A percentile compares a stretch with the other conserved stretches of the same genome.
These are phyloP conservation scores for Gossypium davidsonii DNA, from an alignment of 441 rosid genomes.

Conservation along the genomic window DNA sequence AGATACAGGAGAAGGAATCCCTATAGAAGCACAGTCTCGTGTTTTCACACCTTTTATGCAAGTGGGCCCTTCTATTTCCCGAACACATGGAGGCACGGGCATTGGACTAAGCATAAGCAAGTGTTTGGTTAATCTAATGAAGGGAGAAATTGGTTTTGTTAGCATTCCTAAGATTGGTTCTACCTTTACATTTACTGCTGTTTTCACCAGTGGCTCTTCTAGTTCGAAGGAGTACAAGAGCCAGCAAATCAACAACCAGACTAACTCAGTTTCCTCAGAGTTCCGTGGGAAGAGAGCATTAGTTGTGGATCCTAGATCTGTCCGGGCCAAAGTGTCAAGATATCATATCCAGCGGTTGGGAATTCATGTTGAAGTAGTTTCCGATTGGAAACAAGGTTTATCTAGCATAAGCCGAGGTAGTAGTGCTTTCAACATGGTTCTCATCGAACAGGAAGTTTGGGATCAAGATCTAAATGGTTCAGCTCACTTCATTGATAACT, in stretches of 20 bases:
- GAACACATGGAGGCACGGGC: constrained; percentile 89
- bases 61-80: constrained; percentile 76
- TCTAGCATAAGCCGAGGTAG: constrained; percentile 28
- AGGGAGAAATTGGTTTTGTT: constrained; percentile 79
- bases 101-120: constrained; percentile 96
- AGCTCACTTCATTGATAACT: constrained; percentile 30
- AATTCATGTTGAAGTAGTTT: constrained; percentile 50
- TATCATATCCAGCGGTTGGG: constrained; percentile 79
- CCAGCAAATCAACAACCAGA: constrained; percentile 40
- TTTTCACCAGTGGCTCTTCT: constrained; percentile 44
- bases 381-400: constrained; percentile 46
- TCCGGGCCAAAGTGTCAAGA: constrained; percentile 65
- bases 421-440: constrained; percentile 39
- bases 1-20: constrained; percentile 90
- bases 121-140: constrained; percentile 76
- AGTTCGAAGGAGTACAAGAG: constrained; percentile 33
- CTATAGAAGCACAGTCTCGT: constrained; percentile 76
- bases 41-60: constrained; percentile 92
- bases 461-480: constrained; percentile 39
- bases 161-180: constrained; percentile 69
- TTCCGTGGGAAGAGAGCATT: constrained; percentile 60
- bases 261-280: constrained; percentile 33
- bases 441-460: constrained; percentile 85
- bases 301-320: constrained; percentile 61
- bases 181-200: constrained; percentile 83